A percentile compares a stretch with the other conserved stretches of the same genome.
Conservation (phyloP, 345 rosid genomes). For the Citropsis articulata region DNA sequence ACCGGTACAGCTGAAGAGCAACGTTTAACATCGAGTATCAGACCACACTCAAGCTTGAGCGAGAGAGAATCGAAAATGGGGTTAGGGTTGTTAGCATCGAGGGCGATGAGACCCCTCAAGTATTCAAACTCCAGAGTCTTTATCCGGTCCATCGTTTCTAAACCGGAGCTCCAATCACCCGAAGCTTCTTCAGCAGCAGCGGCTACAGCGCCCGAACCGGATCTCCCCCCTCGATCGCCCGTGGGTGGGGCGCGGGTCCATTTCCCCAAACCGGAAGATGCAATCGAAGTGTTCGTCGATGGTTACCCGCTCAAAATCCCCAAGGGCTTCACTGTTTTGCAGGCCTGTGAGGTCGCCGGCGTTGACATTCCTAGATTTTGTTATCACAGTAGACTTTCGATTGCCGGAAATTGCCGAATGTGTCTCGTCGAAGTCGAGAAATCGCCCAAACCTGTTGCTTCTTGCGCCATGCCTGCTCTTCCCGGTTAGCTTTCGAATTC, state of each 20-base stretch:
- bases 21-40: neutral
- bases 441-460: slow-evolving; percentile 98
- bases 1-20: neutral
- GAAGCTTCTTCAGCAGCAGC: slow-evolving; percentile 54
- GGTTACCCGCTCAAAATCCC: slow-evolving; percentile 93
- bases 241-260: slow-evolving; percentile 84
- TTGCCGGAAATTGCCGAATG: slow-evolving; percentile 99
- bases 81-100: slow-evolving; percentile 68
- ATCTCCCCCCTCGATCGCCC: slow-evolving; percentile 56
- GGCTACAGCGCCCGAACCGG: slow-evolving; percentile 47
- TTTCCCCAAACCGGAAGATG: slow-evolving; percentile 83
- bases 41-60: neutral
- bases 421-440: slow-evolving; percentile 99
- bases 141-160: slow-evolving; percentile 64
- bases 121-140: slow-evolving; percentile 38
- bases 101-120: slow-evolving; percentile 48
- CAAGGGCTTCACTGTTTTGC: slow-evolving; percentile 93
- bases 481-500: slow-evolving; percentile 50
- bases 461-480: slow-evolving; percentile 99
- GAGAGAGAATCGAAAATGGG: slow-evolving; percentile 45
- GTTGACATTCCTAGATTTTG: slow-evolving; percentile 99
- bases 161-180: slow-evolving; percentile 76
- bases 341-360: slow-evolving; percentile 97
- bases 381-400: slow-evolving; percentile 86
- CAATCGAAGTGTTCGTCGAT: slow-evolving; percentile 96